phyloP scores from a whole-genome alignment of 163 green algal genomes.

The Chlorella variabilis region DNA sequence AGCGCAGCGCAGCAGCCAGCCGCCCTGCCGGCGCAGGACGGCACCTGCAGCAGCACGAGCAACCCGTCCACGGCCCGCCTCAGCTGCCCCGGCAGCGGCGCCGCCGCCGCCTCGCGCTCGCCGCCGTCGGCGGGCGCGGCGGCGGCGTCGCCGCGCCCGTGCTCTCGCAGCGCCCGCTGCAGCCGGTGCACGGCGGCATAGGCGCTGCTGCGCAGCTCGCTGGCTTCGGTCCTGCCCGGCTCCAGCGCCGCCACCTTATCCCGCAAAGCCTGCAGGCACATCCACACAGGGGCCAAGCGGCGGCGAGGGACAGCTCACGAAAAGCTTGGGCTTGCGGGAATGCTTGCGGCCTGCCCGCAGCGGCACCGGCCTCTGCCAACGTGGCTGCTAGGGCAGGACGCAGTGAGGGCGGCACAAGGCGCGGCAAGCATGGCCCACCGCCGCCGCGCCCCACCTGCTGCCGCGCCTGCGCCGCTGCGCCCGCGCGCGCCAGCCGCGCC shows the following conservation, averaged over 20 bases:
- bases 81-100: constrained; percentile 16
- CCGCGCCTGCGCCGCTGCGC: neutral
- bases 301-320: too few relatives aligned
- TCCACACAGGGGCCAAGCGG: neutral
- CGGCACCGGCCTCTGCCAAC: too few relatives aligned
- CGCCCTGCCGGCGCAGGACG: too few relatives aligned
- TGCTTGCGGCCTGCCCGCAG: too few relatives aligned
- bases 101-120: too few relatives aligned
- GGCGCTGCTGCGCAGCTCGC: constrained; percentile 26
- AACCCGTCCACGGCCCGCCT: neutral
- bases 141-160: neutral
- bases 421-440: neutral
- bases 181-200: constrained; percentile 12
- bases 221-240: neutral
- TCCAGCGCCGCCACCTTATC: neutral
- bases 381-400: neutral
- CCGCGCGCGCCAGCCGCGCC: neutral
- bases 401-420: neutral
- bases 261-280: neutral
- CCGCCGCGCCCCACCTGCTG: neutral
- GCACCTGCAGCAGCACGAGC: constrained; percentile 15
- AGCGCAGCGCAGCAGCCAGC: neutral
- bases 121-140: too few relatives aligned
- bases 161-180: constrained; percentile 1
- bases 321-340: neutral